phyloP scores from a whole-genome alignment of 2,329 filamentous ascomycete genomes.

The Trichoderma sp. region DNA sequence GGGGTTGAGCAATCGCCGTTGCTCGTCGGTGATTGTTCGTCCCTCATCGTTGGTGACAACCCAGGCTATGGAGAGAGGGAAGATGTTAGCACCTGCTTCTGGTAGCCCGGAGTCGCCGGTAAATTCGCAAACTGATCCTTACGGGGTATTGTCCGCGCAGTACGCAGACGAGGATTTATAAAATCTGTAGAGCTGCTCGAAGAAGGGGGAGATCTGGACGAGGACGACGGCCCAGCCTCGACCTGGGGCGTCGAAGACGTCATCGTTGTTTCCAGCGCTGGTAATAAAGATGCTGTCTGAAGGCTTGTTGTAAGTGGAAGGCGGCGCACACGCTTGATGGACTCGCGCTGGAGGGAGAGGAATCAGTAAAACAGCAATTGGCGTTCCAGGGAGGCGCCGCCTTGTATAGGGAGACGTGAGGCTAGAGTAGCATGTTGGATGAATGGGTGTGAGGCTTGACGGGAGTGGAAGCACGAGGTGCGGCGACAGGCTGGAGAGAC shows the following conservation, averaged over 20 bases:
- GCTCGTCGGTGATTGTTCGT: constrained; percentile 42
- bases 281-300: neutral
- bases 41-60: constrained; percentile 53
- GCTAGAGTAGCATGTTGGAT: constrained; percentile 9
- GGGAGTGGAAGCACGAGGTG: constrained; percentile 21
- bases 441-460: constrained; percentile 14
- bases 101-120: constrained; percentile 1
- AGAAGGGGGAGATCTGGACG: constrained; percentile 27
- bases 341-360: neutral
- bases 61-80: constrained; percentile 47
- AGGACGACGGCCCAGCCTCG: constrained; percentile 27
- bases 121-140: constrained; percentile 22
- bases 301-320: neutral
- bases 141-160: constrained; percentile 41
- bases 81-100: constrained; percentile 2
- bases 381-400: constrained; percentile 8
- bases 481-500: constrained; percentile 20
- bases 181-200: constrained; percentile 29
- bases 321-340: neutral
- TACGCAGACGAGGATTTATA: constrained; percentile 33
- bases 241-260: constrained; percentile 29
- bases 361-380: neutral
- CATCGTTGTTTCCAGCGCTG: constrained; percentile 8
- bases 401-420: neutral
- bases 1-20: constrained; percentile 45